Evolutionary conservation across 495 filamentous ascomycete species (phyloP), one percentile per base, ranked within the genome.

Genomic region (Podospora comata): DNA sequence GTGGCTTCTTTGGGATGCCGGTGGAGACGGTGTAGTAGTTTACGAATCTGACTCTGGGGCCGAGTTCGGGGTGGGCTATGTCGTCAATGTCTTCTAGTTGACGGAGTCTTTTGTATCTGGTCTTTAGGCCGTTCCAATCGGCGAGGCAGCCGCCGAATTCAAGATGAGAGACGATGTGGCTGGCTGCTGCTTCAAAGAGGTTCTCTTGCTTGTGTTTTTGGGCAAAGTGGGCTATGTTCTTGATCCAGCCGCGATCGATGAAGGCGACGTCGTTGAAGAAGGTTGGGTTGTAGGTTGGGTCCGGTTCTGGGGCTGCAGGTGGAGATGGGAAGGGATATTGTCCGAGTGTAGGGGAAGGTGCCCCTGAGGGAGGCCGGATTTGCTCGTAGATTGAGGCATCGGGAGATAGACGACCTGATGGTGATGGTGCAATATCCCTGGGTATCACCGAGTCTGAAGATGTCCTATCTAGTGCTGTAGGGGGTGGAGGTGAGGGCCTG

Each of bases 11-110:
- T 32, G 82, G 82, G 66, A 81, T 79, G 2, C 92, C 93, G 4
- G 89, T 90, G 65, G 91, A 93, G 28, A 90, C 84, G 9, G 94
- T 97, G 73, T 95, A 97, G 76, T 96, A 97, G 73, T 97, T 97
- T 55, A 92, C 82, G 73, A 97, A 97, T 2, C 92, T 84, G 13
- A 94, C 84, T 64, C 86, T 81, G 27, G 65, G 27, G 15, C 62
- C 67, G 18, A 32, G 28, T 2, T 56, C 61, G 11, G 59, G 55
- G 16, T 57, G 60, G 9, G 66, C 72, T n/a, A 73, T 65, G 20
- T 85, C 82, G 63, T 89, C 80, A 6, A 88, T 81, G 68, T 89
- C 87, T 70, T 96, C 93, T n/a, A 96, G 75, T 15, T 75, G 82
- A 61, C 89, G 82, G 16, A 97, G 76, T 32, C 77, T 81, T 30